phyloP scores from a whole-genome alignment of 2,329 filamentous ascomycete species.

The Phoma sp. region DNA sequence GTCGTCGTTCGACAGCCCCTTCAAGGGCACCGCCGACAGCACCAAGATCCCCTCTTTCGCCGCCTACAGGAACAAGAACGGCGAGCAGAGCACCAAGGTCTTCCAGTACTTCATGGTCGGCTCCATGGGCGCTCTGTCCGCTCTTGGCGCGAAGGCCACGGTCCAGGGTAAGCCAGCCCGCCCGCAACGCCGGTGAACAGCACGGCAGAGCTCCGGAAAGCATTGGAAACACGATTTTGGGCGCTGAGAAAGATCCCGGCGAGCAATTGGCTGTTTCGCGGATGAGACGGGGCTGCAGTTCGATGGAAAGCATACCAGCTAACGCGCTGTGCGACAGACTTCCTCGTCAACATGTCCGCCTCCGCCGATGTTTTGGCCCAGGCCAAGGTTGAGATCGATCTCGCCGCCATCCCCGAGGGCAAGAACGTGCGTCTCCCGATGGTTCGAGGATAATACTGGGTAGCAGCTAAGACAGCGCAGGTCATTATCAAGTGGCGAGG shows the following conservation, averaged over 20 bases:
- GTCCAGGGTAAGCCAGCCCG: conserved; percentile 78
- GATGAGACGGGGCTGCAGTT: conserved; percentile 31
- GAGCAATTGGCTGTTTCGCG: conserved; percentile 41
- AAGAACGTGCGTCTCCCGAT: conserved; percentile 79
- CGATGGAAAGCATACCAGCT: conserved; percentile 39
- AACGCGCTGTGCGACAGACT: conserved; percentile 68
- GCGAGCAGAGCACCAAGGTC: conserved; percentile 77
- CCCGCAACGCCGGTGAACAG: conserved; percentile 7
- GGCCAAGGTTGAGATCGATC: conserved; percentile 98
- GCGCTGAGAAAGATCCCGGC: conserved; percentile 3
- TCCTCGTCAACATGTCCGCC: conserved; percentile 99
- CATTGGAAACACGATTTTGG: conserved; percentile 3
- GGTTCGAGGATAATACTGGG: neutral
- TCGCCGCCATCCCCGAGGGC: conserved; percentile 91
- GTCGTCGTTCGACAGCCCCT: conserved; percentile 61
- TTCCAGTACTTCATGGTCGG: conserved; percentile 99
- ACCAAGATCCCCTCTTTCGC: conserved; percentile 86
- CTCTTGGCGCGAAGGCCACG: conserved; percentile 95
- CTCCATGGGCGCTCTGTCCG: conserved; percentile 87
- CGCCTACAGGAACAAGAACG: conserved; percentile 78
- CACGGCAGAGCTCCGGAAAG: conserved; percentile 16
- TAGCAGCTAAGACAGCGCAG: conserved; percentile 52
- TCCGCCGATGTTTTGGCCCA: conserved; percentile 98
- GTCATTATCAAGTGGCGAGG: conserved; percentile 99
- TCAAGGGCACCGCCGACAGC: conserved; percentile 56